These are phyloP conservation scores for Liquidambar formosana DNA, from an alignment of 164 flowering plant species.

Conservation along the genomic window DNA sequence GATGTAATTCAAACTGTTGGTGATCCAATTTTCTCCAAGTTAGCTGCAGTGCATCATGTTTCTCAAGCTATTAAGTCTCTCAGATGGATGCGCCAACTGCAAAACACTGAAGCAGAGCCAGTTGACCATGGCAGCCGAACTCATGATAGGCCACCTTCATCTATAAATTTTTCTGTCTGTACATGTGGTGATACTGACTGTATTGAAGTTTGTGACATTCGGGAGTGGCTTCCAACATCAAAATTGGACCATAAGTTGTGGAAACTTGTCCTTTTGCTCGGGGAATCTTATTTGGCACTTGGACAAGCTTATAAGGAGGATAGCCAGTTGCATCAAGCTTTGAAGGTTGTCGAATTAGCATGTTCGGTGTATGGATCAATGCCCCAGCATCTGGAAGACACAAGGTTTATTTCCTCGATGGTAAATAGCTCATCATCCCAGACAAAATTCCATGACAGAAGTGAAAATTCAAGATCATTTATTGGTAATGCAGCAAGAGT, in stretches of 20 bases:
- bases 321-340: conserved; percentile 70
- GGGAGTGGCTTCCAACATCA: conserved; percentile 89
- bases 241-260: conserved; percentile 86
- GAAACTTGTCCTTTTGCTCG: conserved; percentile 94
- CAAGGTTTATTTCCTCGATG: conserved; percentile 78
- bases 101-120: conserved; percentile 44
- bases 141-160: conserved; percentile 32
- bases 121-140: conserved; percentile 30
- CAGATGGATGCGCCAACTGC: conserved; percentile 83
- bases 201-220: conserved; percentile 94
- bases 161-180: conserved; percentile 58
- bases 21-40: conserved; percentile 81
- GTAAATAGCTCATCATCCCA: conserved; percentile 24
- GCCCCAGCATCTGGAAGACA: conserved; percentile 79
- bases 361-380: conserved; percentile 94
- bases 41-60: conserved; percentile 96
- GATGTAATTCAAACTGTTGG: conserved; percentile 48
- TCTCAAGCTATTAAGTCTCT: conserved; percentile 96
- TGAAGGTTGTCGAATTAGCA: conserved; percentile 80
- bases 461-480: conserved; percentile 24
- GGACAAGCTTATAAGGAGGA: conserved; percentile 88
- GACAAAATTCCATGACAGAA: conserved; percentile 13
- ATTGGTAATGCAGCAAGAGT: conserved; percentile 16
- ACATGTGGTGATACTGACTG: conserved; percentile 95
- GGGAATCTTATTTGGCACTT: conserved; percentile 97